These are phyloP conservation scores for Leccinum incarnatum DNA, from an alignment of 768 basidiomycete species.

Conservation along the genomic window DNA sequence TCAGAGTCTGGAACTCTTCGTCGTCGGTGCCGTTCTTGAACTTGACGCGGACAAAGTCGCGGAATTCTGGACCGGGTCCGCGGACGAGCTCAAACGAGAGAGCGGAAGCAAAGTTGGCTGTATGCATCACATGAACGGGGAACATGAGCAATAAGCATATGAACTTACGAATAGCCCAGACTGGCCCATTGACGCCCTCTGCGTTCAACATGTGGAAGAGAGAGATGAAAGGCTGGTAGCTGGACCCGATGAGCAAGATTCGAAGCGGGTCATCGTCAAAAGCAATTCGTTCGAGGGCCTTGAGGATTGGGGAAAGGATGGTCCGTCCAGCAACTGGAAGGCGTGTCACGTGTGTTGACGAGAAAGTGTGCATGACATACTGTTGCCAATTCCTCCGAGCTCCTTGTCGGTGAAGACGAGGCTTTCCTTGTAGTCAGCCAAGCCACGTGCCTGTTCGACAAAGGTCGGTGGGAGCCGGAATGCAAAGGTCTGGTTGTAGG, in stretches of 20 bases:
- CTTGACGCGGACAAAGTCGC: constrained; percentile 78
- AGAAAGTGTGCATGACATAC: constrained; percentile 38
- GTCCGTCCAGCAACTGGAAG: constrained; percentile 75
- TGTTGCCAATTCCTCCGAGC: constrained; percentile 70
- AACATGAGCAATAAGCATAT: not conserved
- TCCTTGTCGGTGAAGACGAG: constrained; percentile 66
- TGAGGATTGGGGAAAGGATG: constrained; percentile 66
- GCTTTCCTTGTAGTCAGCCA: constrained; percentile 76
- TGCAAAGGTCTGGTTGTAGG: constrained; percentile 80
- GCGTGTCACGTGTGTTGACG: not conserved
- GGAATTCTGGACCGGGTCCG: constrained; percentile 68
- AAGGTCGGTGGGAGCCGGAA: constrained; percentile 68
- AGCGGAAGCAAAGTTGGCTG: constrained; percentile 72
- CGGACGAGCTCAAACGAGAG: constrained; percentile 74
- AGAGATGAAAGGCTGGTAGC: constrained; percentile 87
- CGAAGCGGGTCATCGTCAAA: constrained; percentile 77
- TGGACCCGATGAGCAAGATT: constrained; percentile 71
- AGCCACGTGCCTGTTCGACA: constrained; percentile 67
- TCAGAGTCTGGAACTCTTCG: constrained; percentile 55
- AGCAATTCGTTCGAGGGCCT: constrained; percentile 70
- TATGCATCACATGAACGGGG: not conserved
- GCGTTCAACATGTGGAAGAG: constrained; percentile 75
- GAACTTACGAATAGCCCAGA: constrained; percentile 64
- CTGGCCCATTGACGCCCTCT: constrained; percentile 47
- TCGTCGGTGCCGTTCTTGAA: constrained; percentile 74